A percentile compares a stretch with the other conserved stretches of the same genome.
These are phyloP conservation scores for Ophiocordyceps australis DNA, from an alignment of 2,329 filamentous ascomycete species.

Conservation along the genomic window DNA sequence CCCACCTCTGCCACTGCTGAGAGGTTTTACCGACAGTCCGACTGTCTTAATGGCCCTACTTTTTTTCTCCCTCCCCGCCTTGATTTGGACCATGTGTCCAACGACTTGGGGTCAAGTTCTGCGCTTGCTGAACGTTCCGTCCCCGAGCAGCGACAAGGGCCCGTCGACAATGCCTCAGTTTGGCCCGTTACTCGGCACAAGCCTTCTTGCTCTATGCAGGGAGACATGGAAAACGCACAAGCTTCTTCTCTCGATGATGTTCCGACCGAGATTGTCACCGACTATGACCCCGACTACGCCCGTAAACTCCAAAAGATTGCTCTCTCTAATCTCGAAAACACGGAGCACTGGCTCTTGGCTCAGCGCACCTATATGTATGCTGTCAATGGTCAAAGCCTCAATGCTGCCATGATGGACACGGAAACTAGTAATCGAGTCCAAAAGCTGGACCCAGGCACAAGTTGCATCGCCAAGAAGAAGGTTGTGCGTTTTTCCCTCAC, in stretches of 20 bases:
- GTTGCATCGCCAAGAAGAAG: constrained; percentile 55
- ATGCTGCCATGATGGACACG: too few relatives aligned
- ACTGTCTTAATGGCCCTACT: too few relatives aligned
- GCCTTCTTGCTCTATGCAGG: constrained; percentile 12
- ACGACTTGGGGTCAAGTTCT: constrained; percentile 17
- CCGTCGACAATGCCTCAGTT: too few relatives aligned
- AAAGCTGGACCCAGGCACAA: too few relatives aligned
- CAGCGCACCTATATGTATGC: constrained; percentile 63
- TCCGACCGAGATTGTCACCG: constrained; percentile 45
- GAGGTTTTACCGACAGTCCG: constrained; percentile 75
- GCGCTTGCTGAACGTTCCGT: constrained; percentile 49
- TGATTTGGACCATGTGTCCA: too few relatives aligned
- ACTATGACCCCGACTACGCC: constrained; percentile 61
- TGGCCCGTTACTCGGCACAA: constrained; percentile 22
- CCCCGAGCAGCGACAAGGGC: constrained; percentile 33
- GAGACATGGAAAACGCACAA: constrained; percentile 11
- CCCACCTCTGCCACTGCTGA: constrained; percentile 86
- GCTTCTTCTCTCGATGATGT: constrained; percentile 35
- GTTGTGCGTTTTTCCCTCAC: constrained; percentile 52
- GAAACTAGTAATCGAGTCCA: too few relatives aligned
- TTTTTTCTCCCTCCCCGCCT: too few relatives aligned
- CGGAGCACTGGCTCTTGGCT: constrained; percentile 68
- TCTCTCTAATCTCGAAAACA: constrained; percentile 63
- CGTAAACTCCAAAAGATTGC: constrained; percentile 54
- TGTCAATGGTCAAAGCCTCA: constrained; percentile 36